phyloP scores from a whole-genome alignment of 495 filamentous ascomycete genomes.

The Geopyxis carbonaria region DNA sequence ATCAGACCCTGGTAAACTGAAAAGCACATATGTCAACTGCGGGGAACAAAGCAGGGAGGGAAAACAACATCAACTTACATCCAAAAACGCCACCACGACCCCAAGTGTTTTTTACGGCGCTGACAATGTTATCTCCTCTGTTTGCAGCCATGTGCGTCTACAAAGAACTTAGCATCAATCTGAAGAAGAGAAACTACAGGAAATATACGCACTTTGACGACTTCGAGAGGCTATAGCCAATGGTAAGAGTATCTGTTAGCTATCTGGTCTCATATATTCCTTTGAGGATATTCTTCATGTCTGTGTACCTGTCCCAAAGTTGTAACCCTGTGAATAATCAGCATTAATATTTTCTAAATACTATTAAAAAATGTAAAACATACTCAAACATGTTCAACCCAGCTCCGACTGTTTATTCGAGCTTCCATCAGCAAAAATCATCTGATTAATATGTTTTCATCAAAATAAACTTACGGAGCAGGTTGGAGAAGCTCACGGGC shows the following conservation, averaged over 20 bases:
- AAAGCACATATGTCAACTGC: no score
- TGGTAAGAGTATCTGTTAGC: constrained; percentile 19
- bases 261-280: constrained; percentile 3
- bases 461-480: constrained; percentile 42
- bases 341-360: constrained; percentile 6
- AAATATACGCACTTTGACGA: constrained; percentile 45
- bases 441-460: background rate
- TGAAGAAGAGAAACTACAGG: background rate
- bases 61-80: constrained; percentile 48
- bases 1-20: constrained; percentile 98
- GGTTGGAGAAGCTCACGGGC: constrained; percentile 98
- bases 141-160: constrained; percentile 95
- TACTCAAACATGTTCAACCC: constrained; percentile 95
- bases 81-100: constrained; percentile 81
- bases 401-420: constrained; percentile 48
- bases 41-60: constrained; percentile 7
- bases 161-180: constrained; percentile 3
- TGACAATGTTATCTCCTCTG: constrained; percentile 67
- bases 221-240: constrained; percentile 64
- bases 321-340: constrained; percentile 44
- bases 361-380: constrained; percentile 28
- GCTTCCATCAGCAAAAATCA: constrained; percentile 8
- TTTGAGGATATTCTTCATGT: constrained; percentile 26
- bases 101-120: constrained; percentile 77
- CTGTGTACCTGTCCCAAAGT: constrained; percentile 76